phyloP scores from a whole-genome alignment of 345 rosid genomes.

The Ceriops tagal region DNA sequence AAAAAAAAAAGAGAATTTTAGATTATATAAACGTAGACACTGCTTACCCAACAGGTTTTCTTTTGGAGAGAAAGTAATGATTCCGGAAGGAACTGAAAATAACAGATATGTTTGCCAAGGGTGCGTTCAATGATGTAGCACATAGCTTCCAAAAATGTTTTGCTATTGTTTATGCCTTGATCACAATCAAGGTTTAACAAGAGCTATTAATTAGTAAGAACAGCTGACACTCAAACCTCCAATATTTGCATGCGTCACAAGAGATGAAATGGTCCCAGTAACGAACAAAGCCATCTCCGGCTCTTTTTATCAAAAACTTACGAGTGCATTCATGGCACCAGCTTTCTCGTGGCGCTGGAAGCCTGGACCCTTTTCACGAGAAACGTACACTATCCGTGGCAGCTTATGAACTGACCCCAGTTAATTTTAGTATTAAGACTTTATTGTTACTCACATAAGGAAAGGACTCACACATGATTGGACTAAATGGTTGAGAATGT shows the following conservation, averaged over 20 bases:
- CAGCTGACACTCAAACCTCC: slow-evolving; percentile 80
- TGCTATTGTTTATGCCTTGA: slow-evolving; percentile 80
- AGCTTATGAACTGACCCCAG: slow-evolving; percentile 38
- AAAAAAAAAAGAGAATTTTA: too few species aligned
- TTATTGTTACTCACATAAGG: too few species aligned
- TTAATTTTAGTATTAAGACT: too few species aligned
- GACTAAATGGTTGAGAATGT: too few species aligned
- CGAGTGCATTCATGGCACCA: slow-evolving; percentile 93
- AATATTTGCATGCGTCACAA: slow-evolving; percentile 9
- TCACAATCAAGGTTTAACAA: slow-evolving; percentile 94
- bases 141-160: slow-evolving; percentile 85
- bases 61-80: too few species aligned
- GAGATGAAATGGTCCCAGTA: slow-evolving; percentile 10
- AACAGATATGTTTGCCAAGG: slow-evolving; percentile 82
- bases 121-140: slow-evolving; percentile 92
- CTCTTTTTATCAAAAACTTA: slow-evolving; percentile 29
- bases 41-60: too few species aligned
- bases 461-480: too few species aligned
- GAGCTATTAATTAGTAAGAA: slow-evolving; percentile 82
- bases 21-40: too few species aligned
- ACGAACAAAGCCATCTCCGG: slow-evolving; percentile 8
- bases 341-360: slow-evolving; percentile 98
- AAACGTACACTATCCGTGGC: slow-evolving; percentile 86
- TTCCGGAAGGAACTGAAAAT: slow-evolving; percentile 82
- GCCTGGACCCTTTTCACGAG: slow-evolving; percentile 96